Percentiles rank a stretch among this genome's conserved stretches.
Evolutionary conservation across 257 asterid species (phyloP).

Genomic region (Ocimum tenuiflorum): DNA sequence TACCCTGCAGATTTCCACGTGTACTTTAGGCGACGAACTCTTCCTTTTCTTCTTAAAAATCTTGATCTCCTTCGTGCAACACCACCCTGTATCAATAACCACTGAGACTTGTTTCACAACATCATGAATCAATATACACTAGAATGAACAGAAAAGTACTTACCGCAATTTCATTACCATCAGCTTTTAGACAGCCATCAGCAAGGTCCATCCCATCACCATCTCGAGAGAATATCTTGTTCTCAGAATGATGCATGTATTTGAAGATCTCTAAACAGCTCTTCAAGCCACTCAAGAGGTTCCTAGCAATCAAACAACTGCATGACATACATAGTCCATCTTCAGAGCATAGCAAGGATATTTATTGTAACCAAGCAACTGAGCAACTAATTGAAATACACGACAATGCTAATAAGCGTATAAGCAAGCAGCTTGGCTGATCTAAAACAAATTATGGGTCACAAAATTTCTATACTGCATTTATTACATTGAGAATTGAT

Average conservation of each 20-base stretch:
- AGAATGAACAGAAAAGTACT: conserved; percentile 26
- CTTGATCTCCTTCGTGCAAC: conserved; percentile 82
- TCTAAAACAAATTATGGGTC: not conserved
- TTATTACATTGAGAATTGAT: not conserved
- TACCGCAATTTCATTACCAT: conserved; percentile 62
- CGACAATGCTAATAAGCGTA: not conserved
- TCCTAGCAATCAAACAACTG: conserved; percentile 96
- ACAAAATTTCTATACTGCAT: not conserved
- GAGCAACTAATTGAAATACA: not conserved
- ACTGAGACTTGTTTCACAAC: conserved; percentile 9
- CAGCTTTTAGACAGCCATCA: conserved; percentile 61
- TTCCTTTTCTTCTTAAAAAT: conserved; percentile 82
- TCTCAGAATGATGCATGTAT: conserved; percentile 66
- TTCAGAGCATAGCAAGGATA: conserved; percentile 19
- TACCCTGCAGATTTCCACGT: conserved; percentile 92
- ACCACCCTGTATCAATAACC: conserved; percentile 45
- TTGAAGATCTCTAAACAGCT: conserved; percentile 72
- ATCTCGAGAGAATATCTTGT: conserved; percentile 36
- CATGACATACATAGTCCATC: conserved; percentile 24
- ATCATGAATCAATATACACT: conserved; percentile 1
- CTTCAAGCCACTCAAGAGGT: conserved; percentile 78
- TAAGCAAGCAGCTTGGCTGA: not conserved
- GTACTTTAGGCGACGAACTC: conserved; percentile 86
- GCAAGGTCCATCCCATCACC: conserved; percentile 43
- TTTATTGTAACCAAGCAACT: conserved; percentile 5